Evolutionary conservation across 441 rosid species (phyloP).

Genomic region (Flueggea neowawraea): DNA sequence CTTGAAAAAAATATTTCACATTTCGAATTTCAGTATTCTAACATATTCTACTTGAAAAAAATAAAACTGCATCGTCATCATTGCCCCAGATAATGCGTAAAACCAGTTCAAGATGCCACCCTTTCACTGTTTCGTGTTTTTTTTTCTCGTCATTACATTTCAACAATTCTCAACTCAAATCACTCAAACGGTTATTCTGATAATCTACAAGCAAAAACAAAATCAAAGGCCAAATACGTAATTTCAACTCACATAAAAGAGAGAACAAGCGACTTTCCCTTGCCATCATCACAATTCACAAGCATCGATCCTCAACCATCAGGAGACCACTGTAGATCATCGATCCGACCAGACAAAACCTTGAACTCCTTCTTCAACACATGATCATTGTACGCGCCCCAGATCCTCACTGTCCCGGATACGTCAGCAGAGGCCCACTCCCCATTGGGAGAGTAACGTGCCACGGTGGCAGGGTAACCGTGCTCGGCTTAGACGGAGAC

Average conservation of each 20-base stretch:
- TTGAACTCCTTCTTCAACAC: slow-evolving; percentile 90
- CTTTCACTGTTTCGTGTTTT: no score
- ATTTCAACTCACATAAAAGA: slow-evolving; percentile 73
- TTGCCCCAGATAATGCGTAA: no score
- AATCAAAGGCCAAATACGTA: no score
- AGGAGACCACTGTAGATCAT: slow-evolving; percentile 97
- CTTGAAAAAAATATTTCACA: no score
- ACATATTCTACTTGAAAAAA: no score
- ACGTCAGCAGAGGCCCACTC: slow-evolving; percentile 99
- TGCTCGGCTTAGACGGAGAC: slow-evolving; percentile 86
- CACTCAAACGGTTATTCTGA: no score
- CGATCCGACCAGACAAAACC: slow-evolving; percentile 91
- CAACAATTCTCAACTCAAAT: no score
- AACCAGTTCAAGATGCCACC: no score
- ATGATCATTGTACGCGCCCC: slow-evolving; percentile 78
- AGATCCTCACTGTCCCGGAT: slow-evolving; percentile 83
- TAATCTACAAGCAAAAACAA: no score
- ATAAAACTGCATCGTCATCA: no score
- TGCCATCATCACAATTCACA: slow-evolving; percentile 95
- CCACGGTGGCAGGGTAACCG: slow-evolving; percentile 87
- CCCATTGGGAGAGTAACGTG: slow-evolving; percentile 93
- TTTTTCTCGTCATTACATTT: no score
- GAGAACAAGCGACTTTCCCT: slow-evolving; percentile 87
- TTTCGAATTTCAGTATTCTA: no score
- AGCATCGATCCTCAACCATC: slow-evolving; percentile 91